Percentiles rank a stretch among this genome's conserved stretches.
Conservation (phyloP, 805 yeast genomes). For the Candida nanaspora region DNA sequence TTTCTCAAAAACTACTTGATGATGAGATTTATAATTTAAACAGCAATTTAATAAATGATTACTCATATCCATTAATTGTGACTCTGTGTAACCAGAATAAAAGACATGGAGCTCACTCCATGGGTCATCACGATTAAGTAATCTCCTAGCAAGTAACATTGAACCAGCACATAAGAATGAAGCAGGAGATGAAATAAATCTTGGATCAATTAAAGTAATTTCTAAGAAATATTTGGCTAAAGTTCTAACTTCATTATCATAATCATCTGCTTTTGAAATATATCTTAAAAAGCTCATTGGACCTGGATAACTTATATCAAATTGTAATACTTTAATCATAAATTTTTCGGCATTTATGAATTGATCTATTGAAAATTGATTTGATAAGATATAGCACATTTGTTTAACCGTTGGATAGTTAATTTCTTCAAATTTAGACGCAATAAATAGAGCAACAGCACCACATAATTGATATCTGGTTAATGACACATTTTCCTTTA, state of each 20-base stretch:
- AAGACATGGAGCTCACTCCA: constrained; percentile 87
- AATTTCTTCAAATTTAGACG: constrained; percentile 93
- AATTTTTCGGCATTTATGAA: constrained; percentile 77
- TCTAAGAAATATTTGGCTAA: constrained; percentile 84
- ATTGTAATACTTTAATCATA: constrained; percentile 63
- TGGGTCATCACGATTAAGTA: constrained; percentile 37
- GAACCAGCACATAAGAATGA: constrained; percentile 80
- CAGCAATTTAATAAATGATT: constrained; percentile 64
- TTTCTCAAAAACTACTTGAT: constrained; percentile 81
- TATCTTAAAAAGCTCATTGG: constrained; percentile 87
- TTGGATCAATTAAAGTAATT: constrained; percentile 65
- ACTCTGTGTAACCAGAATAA: constrained; percentile 86
- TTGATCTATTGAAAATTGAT: constrained; percentile 68
- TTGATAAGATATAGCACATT: constrained; percentile 81
- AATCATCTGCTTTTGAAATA: constrained; percentile 85
- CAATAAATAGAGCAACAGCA: constrained; percentile 79
- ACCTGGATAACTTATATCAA: constrained; percentile 77
- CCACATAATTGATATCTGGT: constrained; percentile 91
- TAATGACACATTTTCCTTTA: constrained; percentile 61
- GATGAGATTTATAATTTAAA: constrained; percentile 49
- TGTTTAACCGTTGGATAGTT: constrained; percentile 80
- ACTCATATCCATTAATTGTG: constrained; percentile 78
- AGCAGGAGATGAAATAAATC: constrained; percentile 64
- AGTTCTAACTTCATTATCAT: constrained; percentile 75
- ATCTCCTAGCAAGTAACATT: constrained; percentile 71